Base-by-base conservation (phyloP, 768 basidiomycete genomes). In the Kwoniella newhampshirensis region DNA sequence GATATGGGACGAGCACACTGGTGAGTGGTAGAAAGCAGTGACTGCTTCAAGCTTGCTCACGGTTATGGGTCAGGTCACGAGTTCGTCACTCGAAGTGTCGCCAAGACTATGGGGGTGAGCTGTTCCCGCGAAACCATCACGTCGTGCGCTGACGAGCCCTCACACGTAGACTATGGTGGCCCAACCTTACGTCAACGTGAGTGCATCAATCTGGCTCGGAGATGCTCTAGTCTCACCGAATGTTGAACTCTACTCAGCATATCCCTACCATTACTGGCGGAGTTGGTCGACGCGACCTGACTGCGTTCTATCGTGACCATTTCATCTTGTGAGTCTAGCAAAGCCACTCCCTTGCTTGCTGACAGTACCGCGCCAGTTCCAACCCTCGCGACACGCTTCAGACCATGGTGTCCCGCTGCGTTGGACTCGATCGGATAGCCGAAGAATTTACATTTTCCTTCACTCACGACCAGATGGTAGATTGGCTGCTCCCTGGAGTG, bases 1-100 rank as follows among this genome's bases (percentile, higher is more conserved):
- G n/a, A 81, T 84, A 30, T 85, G 84, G 84, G 82, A 84, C 11
- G 82, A 83, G 55, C 84, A 85, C 58, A 80, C 79, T 25, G 44
- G 44, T 46, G 44, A 28, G 44, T n/a, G 4, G 13, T n/a, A n/a
- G n/a, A n/a, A 32, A 32, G 6, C 32, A 6, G 13, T 32, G 32
- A 32, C 32, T 11, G n/a, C 21, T 25, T 9, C 6, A 23, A 44
- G 42, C 42, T 9, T 17, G 26, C 26, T 11, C 15, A 23, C 20
- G 78, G 54, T 83, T 80, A 25, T 9, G 6, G 20, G 6, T 17
- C 44, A 52, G 51, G 35, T 5, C 39, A 52, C 59, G 84, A 85
- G 67, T 85, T 85, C 59, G 79, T 57, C 32, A 78, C 79, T 58
- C 71, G 82, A 25, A 66, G 77, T 42, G 78, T 80, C 11, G 70